Evolutionary conservation across 1,284 basidiomycete species (phyloP), one percentile per base, ranked within the genome.

Genomic region (Microbotryum lychnidis-dioicae): DNA sequence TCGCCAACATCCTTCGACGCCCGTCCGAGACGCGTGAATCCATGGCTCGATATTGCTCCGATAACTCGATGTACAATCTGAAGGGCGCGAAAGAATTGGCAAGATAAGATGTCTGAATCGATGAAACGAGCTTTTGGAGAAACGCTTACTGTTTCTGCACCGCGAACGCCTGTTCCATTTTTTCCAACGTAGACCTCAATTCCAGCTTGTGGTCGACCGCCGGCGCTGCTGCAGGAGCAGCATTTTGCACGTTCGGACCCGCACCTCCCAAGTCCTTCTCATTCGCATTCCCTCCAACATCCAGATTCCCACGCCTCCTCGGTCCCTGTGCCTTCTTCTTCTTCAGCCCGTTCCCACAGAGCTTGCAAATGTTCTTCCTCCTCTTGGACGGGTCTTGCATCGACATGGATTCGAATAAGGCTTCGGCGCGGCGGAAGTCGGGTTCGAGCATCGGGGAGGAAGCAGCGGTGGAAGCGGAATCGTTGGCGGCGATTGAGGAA

Each of bases 31-130:
- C 86, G 2, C 83, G 83, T 2, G 89, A 83, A 72, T 91, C 87
- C 80, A 94, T 87, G 9, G 83, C 76, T 73, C 85, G 89, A 77
- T 94, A 96, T 76, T 92, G 87, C 62, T 92, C 89, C 0, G 91
- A 86, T 44, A 94, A 79, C 72, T 90, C 87, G 56, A 85, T 78
- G 69, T 93, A 96, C 60, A 94, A 84, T 65, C 90, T 93, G 71
- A 16, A 27, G 16, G 16, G 7, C 25, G 5, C 3, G 20, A 42
- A 20, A 6, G 37, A 16, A 56, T 3, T 1, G 20, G 12, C 48
- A n/a, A 27, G 21, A 2, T 42, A 8, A 42, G 4, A 2, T 10
- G 14, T 6, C 4, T 12, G 4, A 4, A 44, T 29, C 27, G 42
- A 49, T 55, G 44, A 54, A 21, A 27, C 31, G 2, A 56, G 37